A percentile compares a stretch with the other conserved stretches of the same genome.
Evolutionary conservation across 345 rosid genomes (phyloP).

Genomic region (Excoecaria agallocha): DNA sequence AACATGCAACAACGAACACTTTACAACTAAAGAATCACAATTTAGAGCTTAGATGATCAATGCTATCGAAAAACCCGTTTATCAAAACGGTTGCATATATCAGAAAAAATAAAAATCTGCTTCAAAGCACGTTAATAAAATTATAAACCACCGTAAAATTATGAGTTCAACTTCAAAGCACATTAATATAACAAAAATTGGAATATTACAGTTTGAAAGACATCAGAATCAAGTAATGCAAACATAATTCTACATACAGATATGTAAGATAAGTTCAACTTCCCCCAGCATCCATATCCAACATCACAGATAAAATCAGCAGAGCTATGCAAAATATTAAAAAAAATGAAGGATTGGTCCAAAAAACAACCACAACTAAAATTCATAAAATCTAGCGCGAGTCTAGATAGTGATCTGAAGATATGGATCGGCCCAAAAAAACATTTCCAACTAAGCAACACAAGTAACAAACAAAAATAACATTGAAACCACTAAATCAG

Average conservation of each 20-base stretch:
- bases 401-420: background rate
- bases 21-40: background rate
- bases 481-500: background rate
- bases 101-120: background rate
- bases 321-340: background rate
- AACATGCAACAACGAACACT: background rate
- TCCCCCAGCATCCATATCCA: background rate
- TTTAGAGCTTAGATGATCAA: background rate
- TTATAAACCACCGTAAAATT: background rate
- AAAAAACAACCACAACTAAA: background rate
- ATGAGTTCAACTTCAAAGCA: background rate
- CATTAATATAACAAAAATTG: background rate
- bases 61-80: background rate
- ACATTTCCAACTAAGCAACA: background rate
- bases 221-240: background rate
- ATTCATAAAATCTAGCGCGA: background rate
- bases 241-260: background rate
- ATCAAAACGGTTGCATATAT: background rate
- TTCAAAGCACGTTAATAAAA: background rate
- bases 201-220: background rate
- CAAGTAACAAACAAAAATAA: background rate
- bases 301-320: background rate
- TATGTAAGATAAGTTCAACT: background rate
- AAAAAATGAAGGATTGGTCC: conserved; percentile 1
- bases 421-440: background rate